Evolutionary conservation across 2,329 filamentous ascomycete species (phyloP), one percentile per base, ranked within the genome.

Genomic region (Fusarium liriodendri): DNA sequence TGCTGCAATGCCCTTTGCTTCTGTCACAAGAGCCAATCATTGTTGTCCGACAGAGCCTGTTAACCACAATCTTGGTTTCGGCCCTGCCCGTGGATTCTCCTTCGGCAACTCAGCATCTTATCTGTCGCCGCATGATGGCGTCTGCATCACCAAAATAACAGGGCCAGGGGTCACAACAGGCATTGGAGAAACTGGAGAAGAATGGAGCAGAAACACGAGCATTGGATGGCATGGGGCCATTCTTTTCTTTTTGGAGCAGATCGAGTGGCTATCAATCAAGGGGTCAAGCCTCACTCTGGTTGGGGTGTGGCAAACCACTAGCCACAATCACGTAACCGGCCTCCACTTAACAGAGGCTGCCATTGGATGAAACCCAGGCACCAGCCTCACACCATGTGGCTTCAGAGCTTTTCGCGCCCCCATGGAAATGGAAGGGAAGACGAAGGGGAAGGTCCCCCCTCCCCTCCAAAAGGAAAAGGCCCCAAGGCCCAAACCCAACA

Each of bases 401-500:
- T 74, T 52, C 50, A 70, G 66, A 66, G 55, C 57, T 70, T 61
- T 62, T 69, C 54, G 42, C 60, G 38, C 58, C 64, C 22, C 50
- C 59, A 47, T 32, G 47, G 47, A 52, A 52, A n/a, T 52, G 47
- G 47, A 52, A 52, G 47, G 47, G 47, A 52, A 52, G 47, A 29
- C 18, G 47, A 52, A 52, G 27, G 60, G 70, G 75, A 68, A 69
- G 67, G 55, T 60, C 75, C 73, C 75, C 70, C 76, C 62, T 64
- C 64, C 64, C 66, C 67, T 60, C 63, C 70, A 61, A 67, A 68
- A 59, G 69, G 70, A 67, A 68, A 59, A 68, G 70, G 40, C 59
- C 64, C 73, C 60, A 76, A 76, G 68, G 69, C 74, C 75, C 70
- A 78, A 79, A 75, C 75, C 77, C 76, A 77, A 80, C 76, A 77